Evolutionary conservation across 805 yeast species (phyloP), one percentile per base, ranked within the genome.

Genomic region (Cyberlindnera amylophila): DNA sequence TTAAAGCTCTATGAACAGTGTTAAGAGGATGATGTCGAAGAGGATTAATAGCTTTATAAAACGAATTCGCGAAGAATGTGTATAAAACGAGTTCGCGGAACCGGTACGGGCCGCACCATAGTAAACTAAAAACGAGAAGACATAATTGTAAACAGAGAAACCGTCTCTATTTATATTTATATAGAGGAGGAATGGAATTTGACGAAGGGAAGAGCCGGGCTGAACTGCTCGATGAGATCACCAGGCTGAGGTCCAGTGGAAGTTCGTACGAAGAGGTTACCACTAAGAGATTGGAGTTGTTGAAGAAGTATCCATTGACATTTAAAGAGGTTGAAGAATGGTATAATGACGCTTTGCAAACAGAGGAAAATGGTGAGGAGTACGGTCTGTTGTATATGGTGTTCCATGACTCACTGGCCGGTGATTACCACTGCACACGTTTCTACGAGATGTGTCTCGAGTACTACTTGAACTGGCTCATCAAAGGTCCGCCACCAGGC

Each of bases 401-500:
- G 10, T 39, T 44, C n/a, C 29, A 29, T 18, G 34, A 36, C 2
- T 12, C 15, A 3, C 31, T 44, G 2, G 1, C 15, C 2, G 24
- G 15, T 7, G 41, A 44, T 16, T 34, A 36, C 13, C 34, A 15
- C 7, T 24, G 41, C 18, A 21, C 21, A 6, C 7, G 28, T 21
- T 39, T 44, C 41, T 36, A 18, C 21, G 36, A 34, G 37, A 19
- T 43, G 32, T 34, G 32, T 9, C 24, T 43, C 32, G 14, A 36
- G n/a, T 32, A 36, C 41, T 28, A 36, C 16, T 14, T 36, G 18
- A 10, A 39, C 11, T 32, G 39, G 40, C 32, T 38, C 32, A 42
- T 37, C 19, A 4, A 7, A 5, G 36, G 38, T 3, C 36, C 38
- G 1, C 35, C 41, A 29, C 35, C 33, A 15, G 39, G 33, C 11